A percentile compares a stretch with the other conserved stretches of the same genome.
phyloP scores from a whole-genome alignment of 2,329 filamentous ascomycete species.

The Trichoderma asperellum region DNA sequence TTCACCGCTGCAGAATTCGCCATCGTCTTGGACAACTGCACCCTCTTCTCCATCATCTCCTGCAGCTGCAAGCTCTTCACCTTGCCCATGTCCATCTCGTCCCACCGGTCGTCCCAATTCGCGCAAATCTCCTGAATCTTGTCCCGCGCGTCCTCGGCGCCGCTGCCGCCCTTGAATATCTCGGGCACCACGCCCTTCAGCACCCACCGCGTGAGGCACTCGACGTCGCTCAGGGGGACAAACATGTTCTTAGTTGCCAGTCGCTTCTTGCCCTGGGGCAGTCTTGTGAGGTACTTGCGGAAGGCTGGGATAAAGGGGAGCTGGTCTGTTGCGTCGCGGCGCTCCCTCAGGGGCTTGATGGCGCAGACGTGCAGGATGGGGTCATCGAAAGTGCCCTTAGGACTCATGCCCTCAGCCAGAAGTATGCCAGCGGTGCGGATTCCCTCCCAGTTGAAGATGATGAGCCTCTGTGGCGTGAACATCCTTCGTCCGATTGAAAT shows the following conservation, averaged over 20 bases:
- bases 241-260: constrained; percentile 70
- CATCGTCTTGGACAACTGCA: constrained; percentile 64
- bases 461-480: constrained; percentile 73
- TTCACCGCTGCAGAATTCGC: constrained; percentile 66
- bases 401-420: constrained; percentile 72
- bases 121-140: constrained; percentile 70
- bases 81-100: constrained; percentile 80
- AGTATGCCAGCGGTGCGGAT: constrained; percentile 82
- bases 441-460: constrained; percentile 85
- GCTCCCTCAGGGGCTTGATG: constrained; percentile 68
- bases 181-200: constrained; percentile 63
- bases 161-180: constrained; percentile 59
- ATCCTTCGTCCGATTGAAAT: constrained; percentile 83
- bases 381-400: constrained; percentile 57
- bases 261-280: constrained; percentile 69
- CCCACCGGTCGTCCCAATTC: constrained; percentile 78
- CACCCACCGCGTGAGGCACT: constrained; percentile 77
- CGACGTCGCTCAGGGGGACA: constrained; percentile 76
- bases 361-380: constrained; percentile 80
- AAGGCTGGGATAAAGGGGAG: constrained; percentile 80
- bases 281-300: constrained; percentile 65
- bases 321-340: constrained; percentile 79
- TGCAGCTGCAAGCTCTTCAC: constrained; percentile 83
- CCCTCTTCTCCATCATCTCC: constrained; percentile 75
- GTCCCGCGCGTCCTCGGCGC: constrained; percentile 61